These are phyloP conservation scores for Colletotrichum graminicola DNA, from an alignment of 2,329 filamentous ascomycete genomes.

Conservation along the genomic window DNA sequence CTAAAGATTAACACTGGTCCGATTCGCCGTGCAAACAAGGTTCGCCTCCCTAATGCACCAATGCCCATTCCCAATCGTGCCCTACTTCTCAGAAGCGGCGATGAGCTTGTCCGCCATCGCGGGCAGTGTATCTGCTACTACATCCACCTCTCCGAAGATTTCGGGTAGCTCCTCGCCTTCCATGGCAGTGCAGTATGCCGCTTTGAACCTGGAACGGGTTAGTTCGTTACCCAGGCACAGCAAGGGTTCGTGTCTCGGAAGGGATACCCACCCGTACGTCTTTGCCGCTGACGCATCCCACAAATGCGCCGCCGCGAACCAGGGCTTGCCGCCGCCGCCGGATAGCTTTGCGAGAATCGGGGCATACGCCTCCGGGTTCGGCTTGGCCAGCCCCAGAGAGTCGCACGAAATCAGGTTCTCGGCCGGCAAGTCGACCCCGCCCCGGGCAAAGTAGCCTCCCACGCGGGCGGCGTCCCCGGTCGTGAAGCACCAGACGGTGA, in stretches of 20 bases:
- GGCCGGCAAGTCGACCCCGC: slow-evolving; percentile 61
- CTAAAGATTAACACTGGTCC: neutral
- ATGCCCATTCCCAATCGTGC: neutral
- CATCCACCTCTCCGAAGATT: slow-evolving; percentile 64
- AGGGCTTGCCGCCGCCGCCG: slow-evolving; percentile 53
- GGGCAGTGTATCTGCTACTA: slow-evolving; percentile 59
- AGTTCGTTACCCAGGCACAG: neutral
- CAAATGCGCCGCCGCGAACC: slow-evolving; percentile 71
- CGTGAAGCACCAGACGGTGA: slow-evolving; percentile 67
- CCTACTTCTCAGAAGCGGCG: slow-evolving; percentile 40
- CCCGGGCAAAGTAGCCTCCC: slow-evolving; percentile 62
- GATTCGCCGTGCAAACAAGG: neutral
- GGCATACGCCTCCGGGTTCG: slow-evolving; percentile 60
- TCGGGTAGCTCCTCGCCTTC: slow-evolving; percentile 31
- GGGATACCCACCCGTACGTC: slow-evolving; percentile 54
- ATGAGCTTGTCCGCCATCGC: slow-evolving; percentile 61
- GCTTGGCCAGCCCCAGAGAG: slow-evolving; percentile 61
- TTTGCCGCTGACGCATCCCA: slow-evolving; percentile 69
- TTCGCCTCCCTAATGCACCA: neutral
- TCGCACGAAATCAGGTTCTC: slow-evolving; percentile 68
- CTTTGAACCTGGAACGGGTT: slow-evolving; percentile 54
- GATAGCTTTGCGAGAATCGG: slow-evolving; percentile 58
- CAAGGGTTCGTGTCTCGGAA: neutral
- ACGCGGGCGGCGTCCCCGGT: slow-evolving; percentile 64
- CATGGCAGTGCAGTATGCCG: slow-evolving; percentile 61